These are phyloP conservation scores for Candida pini DNA, from an alignment of 805 yeast species.

Conservation along the genomic window DNA sequence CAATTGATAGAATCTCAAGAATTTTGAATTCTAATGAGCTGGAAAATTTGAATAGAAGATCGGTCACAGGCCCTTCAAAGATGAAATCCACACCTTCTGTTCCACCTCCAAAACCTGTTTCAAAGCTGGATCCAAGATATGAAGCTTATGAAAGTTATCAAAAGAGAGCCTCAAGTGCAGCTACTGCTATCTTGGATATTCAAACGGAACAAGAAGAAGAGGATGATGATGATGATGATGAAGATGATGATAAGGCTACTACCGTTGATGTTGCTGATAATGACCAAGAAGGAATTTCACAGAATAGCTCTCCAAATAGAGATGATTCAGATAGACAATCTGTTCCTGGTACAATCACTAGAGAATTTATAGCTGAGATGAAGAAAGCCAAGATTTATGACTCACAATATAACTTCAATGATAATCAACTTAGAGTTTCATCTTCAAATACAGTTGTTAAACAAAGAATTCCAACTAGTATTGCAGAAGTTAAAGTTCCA, in stretches of 20 bases:
- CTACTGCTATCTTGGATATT: conserved; percentile 28
- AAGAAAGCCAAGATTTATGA: conserved; percentile 39
- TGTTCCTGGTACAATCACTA: conserved; percentile 28
- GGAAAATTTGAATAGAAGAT: conserved; percentile 38
- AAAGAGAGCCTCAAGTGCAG: conserved; percentile 37
- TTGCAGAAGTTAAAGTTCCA: conserved; percentile 64
- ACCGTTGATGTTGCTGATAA: conserved; percentile 30
- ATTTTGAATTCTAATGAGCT: conserved; percentile 41
- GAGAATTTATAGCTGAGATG: conserved; percentile 40
- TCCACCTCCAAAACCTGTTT: conserved; percentile 50
- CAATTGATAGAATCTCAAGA: conserved; percentile 29
- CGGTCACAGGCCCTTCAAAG: conserved; percentile 35
- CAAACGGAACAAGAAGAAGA: conserved; percentile 25
- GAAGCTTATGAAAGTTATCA: conserved; percentile 41
- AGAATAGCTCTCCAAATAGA: no score
- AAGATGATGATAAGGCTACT: conserved; percentile 31
- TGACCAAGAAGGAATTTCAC: no score
- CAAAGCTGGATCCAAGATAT: conserved; percentile 53
- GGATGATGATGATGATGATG: conserved; percentile 12
- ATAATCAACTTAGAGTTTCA: background rate
- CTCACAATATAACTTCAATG: conserved; percentile 29
- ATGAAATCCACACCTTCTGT: conserved; percentile 16
- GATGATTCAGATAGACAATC: conserved; percentile 5
- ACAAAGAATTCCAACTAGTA: conserved; percentile 38
- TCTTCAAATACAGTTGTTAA: conserved; percentile 16